Base-by-base conservation (phyloP, 768 basidiomycete genomes). In the Cantharellus cinnabarinus region DNA sequence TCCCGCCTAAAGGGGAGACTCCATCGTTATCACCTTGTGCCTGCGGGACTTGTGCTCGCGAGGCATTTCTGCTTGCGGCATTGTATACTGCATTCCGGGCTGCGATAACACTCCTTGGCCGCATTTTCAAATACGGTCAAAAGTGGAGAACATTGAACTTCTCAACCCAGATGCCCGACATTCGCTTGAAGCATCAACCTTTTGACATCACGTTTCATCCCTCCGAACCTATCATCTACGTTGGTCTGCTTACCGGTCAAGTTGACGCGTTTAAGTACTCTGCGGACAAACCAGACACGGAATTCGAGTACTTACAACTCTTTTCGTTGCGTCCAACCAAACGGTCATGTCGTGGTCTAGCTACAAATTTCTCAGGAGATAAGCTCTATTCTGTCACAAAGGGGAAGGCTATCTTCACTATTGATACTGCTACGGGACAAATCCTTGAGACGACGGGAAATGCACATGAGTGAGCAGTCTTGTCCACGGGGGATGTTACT, bases 181-280 rank as follows among this genome's bases (percentile, higher is more conserved):
- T 90, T 56, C 73, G 76, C 29, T 75, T 83, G 51, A 80, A 79
- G 54, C 78, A 80, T 4, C 86, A 94, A 69, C 79, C 91, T 38
- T 95, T 94, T 70, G 93, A 94, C 72, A 72, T 95, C 48, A 78
- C 76, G 2, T 97, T 95, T 66, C 89, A 94, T 65, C 90, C 93
- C 0, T 74, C 73, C 3, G 66, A 77, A 54, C 71, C 81, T 0
- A 74, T 80, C n/a, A 78, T 91, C 2, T 91, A 85, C 69, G 74
- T 79, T 0, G 85, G 79, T 3, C 79, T 94, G 2, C 73, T 97
- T 14, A 83, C 85, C 0, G 93, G 93, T 5, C 76, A 85, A 53
- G 73, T 95, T 64, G 87, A 84, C 61, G 87, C 87, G 0, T 90
- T 83, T 68, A 67, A 75, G 3, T 95, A 91, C 68, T 79, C 84